phyloP scores from a whole-genome alignment of 495 filamentous ascomycete species.

The Podospora australis region DNA sequence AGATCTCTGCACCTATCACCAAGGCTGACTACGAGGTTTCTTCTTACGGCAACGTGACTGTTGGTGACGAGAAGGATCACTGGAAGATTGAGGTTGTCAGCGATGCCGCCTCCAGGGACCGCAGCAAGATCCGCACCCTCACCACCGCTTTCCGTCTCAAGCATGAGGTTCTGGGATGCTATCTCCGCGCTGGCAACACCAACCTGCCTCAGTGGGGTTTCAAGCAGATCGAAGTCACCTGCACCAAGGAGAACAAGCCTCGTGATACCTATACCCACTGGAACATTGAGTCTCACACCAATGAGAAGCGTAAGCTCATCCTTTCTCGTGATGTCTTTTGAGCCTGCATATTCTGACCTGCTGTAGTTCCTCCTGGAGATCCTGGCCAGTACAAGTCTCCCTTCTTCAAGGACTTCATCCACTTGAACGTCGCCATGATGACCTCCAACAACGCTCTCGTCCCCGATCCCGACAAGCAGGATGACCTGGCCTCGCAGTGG shows the following conservation, averaged over 20 bases:
- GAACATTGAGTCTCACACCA: constrained; percentile 94
- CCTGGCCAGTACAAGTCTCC: constrained; percentile 93
- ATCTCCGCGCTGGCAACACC: constrained; percentile 89
- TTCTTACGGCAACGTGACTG: constrained; percentile 90
- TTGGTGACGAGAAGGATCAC: constrained; percentile 97
- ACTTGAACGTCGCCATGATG: constrained; percentile 99
- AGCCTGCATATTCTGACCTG: constrained; percentile 17
- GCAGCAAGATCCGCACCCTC: constrained; percentile 80
- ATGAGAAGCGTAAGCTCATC: constrained; percentile 78
- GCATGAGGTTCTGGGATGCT: constrained; percentile 80
- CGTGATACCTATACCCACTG: constrained; percentile 94
- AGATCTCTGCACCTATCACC: constrained; percentile 77
- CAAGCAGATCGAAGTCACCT: constrained; percentile 98
- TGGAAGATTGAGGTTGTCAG: constrained; percentile 90
- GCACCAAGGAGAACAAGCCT: constrained; percentile 87
- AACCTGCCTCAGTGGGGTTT: constrained; percentile 99
- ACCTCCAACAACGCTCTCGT: constrained; percentile 98
- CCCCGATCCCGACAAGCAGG: constrained; percentile 97
- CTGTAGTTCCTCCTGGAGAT: constrained; percentile 77
- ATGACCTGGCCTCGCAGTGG: constrained; percentile 91
- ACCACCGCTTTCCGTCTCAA: constrained; percentile 89
- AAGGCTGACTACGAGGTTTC: constrained; percentile 92
- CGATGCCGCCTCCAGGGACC: constrained; percentile 80
- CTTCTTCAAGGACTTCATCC: constrained; percentile 93
- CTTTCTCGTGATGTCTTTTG: neutral